Percentiles rank a stretch among this genome's conserved stretches.
phyloP scores from a whole-genome alignment of 2,329 filamentous ascomycete species.

The Colletotrichum brevisporum region DNA sequence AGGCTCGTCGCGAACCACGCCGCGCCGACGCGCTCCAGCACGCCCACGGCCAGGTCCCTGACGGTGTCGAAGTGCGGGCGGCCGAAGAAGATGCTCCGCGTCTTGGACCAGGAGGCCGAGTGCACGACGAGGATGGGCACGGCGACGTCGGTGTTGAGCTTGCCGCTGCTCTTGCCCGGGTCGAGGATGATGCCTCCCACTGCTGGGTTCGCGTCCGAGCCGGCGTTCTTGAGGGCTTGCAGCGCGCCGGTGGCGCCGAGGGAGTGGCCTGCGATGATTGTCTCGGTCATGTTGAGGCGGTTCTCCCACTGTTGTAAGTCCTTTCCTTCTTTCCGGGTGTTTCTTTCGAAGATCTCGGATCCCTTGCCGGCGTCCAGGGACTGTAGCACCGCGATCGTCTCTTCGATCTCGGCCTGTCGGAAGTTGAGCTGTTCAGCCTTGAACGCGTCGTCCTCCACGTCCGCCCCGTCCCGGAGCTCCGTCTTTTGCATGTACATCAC shows the following conservation, averaged over 20 bases:
- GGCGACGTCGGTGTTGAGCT: conserved; percentile 70
- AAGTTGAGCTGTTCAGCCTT: conserved; percentile 64
- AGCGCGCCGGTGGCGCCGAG: conserved; percentile 76
- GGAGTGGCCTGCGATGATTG: conserved; percentile 74
- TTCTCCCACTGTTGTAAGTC: conserved; percentile 64
- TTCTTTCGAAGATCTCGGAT: conserved; percentile 59
- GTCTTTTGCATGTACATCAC: conserved; percentile 30
- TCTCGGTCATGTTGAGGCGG: conserved; percentile 67
- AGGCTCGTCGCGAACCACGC: conserved; percentile 70
- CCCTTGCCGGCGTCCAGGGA: conserved; percentile 52
- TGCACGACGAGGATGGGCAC: conserved; percentile 74
- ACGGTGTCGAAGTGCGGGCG: conserved; percentile 76
- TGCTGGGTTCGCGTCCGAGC: conserved; percentile 63
- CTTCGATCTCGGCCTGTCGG: conserved; percentile 65
- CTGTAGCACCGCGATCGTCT: conserved; percentile 56
- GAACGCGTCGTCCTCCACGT: conserved; percentile 53
- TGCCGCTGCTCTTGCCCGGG: conserved; percentile 75
- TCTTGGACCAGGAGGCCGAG: conserved; percentile 74
- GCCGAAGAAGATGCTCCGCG: conserved; percentile 71
- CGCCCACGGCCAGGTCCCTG: conserved; percentile 59
- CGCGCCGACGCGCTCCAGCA: conserved; percentile 58
- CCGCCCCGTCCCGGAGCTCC: conserved; percentile 11
- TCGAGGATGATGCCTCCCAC: conserved; percentile 74
- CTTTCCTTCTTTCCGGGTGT: conserved; percentile 59
- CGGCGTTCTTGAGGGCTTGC: conserved; percentile 62